A percentile compares a stretch with the other conserved stretches of the same genome.
phyloP scores from a whole-genome alignment of 2,329 filamentous ascomycete species.

The Pestalotiopsis sp. region DNA sequence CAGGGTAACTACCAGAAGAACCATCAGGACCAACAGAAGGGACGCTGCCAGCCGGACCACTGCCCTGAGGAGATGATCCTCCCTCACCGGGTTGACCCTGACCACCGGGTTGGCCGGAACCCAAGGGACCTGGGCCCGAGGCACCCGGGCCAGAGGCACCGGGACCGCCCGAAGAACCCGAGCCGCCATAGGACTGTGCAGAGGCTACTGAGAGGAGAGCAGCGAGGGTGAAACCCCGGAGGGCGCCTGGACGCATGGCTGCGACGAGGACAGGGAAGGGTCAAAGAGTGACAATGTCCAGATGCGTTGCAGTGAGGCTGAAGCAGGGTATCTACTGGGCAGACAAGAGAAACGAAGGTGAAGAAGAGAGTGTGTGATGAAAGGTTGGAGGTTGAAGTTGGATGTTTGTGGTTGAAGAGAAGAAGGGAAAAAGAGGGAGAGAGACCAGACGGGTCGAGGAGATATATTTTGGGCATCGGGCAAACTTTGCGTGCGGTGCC shows the following conservation, averaged over 20 bases:
- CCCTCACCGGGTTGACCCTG: background rate
- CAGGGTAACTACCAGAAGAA: background rate
- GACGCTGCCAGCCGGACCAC: background rate
- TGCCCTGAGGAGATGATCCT: background rate
- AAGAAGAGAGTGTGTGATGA: background rate
- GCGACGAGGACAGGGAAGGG: background rate
- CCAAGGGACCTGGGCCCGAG: background rate
- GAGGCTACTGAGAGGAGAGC: slow-evolving; percentile 6
- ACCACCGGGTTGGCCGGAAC: background rate
- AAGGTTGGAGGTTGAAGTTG: slow-evolving; percentile 13
- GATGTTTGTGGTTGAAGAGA: slow-evolving; percentile 15
- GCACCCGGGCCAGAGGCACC: background rate
- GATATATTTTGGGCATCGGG: slow-evolving; percentile 12
- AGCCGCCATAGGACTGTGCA: slow-evolving; percentile 11
- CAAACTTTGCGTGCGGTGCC: background rate
- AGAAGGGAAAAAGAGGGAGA: slow-evolving; percentile 16
- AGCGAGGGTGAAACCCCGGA: slow-evolving; percentile 10
- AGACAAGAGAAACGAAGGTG: background rate
- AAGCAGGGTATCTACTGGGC: background rate
- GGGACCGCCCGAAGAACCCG: background rate
- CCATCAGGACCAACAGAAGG: background rate
- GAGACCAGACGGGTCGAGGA: slow-evolving; percentile 1
- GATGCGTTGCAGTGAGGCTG: background rate
- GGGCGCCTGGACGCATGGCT: slow-evolving; percentile 12
- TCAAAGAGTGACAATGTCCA: background rate